These are phyloP conservation scores for Mortierella alpina DNA, from an alignment of 192 early-diverging fungal species.

Conservation along the genomic window DNA sequence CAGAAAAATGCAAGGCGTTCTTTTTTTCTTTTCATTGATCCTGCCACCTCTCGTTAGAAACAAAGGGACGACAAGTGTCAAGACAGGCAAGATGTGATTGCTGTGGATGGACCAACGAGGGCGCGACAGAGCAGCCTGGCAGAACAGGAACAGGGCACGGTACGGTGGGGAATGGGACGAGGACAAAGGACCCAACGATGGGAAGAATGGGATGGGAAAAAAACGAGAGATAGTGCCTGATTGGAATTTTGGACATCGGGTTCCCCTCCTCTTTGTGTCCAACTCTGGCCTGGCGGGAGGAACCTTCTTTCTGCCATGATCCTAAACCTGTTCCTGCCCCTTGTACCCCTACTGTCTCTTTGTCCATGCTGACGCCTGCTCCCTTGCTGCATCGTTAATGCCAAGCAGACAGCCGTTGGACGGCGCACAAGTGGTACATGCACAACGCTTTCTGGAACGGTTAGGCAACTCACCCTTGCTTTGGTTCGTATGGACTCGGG, in stretches of 20 bases:
- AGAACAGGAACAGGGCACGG: not conserved
- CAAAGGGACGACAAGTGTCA: not conserved
- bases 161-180: constrained; percentile 6
- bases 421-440: too few species aligned
- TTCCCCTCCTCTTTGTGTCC: not conserved
- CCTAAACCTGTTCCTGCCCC: not conserved
- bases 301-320: too few species aligned
- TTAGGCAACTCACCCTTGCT: too few species aligned
- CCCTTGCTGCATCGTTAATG: too few species aligned
- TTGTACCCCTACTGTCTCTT: not conserved
- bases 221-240: not conserved
- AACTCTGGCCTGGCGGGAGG: not conserved
- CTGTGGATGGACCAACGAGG: not conserved
- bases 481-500: too few species aligned
- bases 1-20: not conserved
- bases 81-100: too few species aligned
- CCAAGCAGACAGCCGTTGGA: too few species aligned
- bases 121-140: not conserved
- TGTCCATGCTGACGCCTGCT: too few species aligned
- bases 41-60: too few species aligned
- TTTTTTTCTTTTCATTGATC: too few species aligned
- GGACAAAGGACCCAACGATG: not conserved
- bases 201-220: constrained; percentile 30
- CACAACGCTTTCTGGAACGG: too few species aligned
- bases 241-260: not conserved